Percentiles rank a stretch among this genome's conserved stretches.
phyloP scores from a whole-genome alignment of 352 stramenopile genomes.

The Phytophthora pluvialis region DNA sequence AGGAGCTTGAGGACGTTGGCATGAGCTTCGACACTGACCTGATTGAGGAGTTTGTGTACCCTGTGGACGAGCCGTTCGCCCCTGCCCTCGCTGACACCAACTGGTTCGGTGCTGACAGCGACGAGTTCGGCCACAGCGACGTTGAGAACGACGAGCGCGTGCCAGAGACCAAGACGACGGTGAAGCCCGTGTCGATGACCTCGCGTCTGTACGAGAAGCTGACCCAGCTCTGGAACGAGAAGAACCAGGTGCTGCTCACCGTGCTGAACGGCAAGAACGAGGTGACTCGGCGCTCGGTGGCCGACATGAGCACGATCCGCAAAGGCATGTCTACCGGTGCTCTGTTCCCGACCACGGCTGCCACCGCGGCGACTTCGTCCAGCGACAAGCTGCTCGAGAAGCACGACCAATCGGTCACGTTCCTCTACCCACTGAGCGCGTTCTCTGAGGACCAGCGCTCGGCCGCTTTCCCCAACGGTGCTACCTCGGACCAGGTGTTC shows the following conservation, averaged over 20 bases:
- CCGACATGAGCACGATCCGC: constrained; percentile 85
- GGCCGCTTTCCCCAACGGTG: constrained; percentile 33
- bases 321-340: constrained; percentile 68
- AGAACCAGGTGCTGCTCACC: constrained; percentile 85
- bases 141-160: constrained; percentile 49
- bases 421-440: constrained; percentile 85
- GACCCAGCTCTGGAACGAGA: constrained; percentile 83
- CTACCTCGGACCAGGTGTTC: constrained; percentile 63
- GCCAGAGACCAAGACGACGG: constrained; percentile 33
- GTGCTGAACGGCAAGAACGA: constrained; percentile 76
- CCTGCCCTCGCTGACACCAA: constrained; percentile 61
- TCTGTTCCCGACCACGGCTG: constrained; percentile 65
- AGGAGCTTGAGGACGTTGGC: constrained; percentile 52
- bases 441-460: constrained; percentile 64
- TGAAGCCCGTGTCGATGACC: constrained; percentile 60
- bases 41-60: constrained; percentile 86
- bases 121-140: constrained; percentile 67
- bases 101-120: constrained; percentile 63
- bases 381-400: constrained; percentile 43
- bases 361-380: constrained; percentile 29
- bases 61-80: constrained; percentile 79
- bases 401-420: constrained; percentile 77
- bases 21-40: constrained; percentile 68
- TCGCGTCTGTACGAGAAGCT: constrained; percentile 81
- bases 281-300: constrained; percentile 72